A percentile compares a stretch with the other conserved stretches of the same genome.
Evolutionary conservation across 208 protist genomes (phyloP).

Genomic region (Kentomonas sorsogonicus): DNA sequence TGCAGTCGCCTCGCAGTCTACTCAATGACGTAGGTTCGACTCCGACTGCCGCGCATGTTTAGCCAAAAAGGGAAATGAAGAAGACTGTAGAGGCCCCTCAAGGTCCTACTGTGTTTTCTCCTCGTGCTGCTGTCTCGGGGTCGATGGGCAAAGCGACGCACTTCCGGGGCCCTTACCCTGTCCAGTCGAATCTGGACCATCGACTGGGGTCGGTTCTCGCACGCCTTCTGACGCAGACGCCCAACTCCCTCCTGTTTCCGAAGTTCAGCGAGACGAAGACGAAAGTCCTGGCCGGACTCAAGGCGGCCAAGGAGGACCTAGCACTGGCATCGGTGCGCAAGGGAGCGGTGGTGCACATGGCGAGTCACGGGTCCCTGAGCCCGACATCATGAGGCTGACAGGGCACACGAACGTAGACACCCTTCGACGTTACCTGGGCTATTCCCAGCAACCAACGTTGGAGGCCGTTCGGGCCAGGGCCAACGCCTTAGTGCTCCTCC

Average conservation of each 20-base stretch:
- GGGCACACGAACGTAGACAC: slow-evolving; percentile 9
- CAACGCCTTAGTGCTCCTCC: slow-evolving; percentile 10
- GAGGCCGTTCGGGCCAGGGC: slow-evolving; percentile 11
- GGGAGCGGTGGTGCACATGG: slow-evolving; percentile 8
- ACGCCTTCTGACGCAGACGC: background rate
- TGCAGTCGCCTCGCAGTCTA: too few species aligned
- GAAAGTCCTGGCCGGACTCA: slow-evolving; percentile 1
- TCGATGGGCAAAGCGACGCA: background rate
- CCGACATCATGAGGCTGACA: slow-evolving; percentile 7
- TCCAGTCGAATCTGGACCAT: background rate
- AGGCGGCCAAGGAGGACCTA: background rate
- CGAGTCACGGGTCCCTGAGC: background rate
- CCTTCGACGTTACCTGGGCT: slow-evolving; percentile 7
- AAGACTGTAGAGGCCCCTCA: too few species aligned
- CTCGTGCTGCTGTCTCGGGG: background rate
- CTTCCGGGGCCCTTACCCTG: background rate
- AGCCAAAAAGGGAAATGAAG: too few species aligned
- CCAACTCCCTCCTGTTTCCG: background rate
- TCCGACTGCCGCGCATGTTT: too few species aligned
- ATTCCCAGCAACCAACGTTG: slow-evolving; percentile 7
- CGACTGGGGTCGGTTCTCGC: background rate
- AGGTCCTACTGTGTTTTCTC: too few species aligned
- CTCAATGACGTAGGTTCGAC: too few species aligned
- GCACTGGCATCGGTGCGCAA: slow-evolving; percentile 7
- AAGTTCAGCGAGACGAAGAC: background rate